These are phyloP conservation scores for Tympanopsis confertula DNA, from an alignment of 2,329 filamentous ascomycete genomes.

Conservation along the genomic window DNA sequence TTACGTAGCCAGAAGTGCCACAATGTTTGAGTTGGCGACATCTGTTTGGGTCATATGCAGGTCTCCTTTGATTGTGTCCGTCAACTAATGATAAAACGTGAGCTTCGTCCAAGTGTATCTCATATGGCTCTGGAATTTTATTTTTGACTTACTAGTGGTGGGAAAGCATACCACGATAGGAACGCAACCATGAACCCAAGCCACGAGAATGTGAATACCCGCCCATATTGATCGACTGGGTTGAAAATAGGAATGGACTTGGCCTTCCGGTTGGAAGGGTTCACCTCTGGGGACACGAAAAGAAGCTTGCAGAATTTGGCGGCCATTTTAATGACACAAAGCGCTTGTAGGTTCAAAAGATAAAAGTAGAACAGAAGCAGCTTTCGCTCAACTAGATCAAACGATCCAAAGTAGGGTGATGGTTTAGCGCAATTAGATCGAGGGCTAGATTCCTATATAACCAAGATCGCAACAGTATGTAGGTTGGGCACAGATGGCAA, in stretches of 20 bases:
- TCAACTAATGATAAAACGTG: slow-evolving; percentile 30
- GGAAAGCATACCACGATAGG: slow-evolving; percentile 88
- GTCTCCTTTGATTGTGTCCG: slow-evolving; percentile 69
- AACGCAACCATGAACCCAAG: slow-evolving; percentile 79
- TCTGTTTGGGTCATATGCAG: slow-evolving; percentile 59
- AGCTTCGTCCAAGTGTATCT: slow-evolving; percentile 3
- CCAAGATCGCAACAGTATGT: too few relatives aligned
- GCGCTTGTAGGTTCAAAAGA: too few relatives aligned
- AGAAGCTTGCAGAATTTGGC: slow-evolving; percentile 22
- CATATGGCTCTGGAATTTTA: slow-evolving; percentile 1
- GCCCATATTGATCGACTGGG: slow-evolving; percentile 65
- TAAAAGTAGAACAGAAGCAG: too few relatives aligned
- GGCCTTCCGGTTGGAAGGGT: slow-evolving; percentile 76
- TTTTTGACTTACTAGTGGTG: slow-evolving; percentile 53
- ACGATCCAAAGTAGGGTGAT: too few relatives aligned
- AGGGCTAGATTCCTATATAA: too few relatives aligned
- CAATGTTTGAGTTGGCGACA: slow-evolving; percentile 81
- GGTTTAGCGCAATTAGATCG: too few relatives aligned
- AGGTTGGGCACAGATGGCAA: too few relatives aligned
- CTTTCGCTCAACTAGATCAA: too few relatives aligned
- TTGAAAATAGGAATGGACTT: slow-evolving; percentile 71
- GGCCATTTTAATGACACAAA: too few relatives aligned
- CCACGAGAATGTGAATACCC: slow-evolving; percentile 85
- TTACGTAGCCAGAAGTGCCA: slow-evolving; percentile 62
- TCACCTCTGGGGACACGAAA: slow-evolving; percentile 57